Conservation (phyloP, 2,329 filamentous ascomycete genomes). For the Orbilia quercus region DNA sequence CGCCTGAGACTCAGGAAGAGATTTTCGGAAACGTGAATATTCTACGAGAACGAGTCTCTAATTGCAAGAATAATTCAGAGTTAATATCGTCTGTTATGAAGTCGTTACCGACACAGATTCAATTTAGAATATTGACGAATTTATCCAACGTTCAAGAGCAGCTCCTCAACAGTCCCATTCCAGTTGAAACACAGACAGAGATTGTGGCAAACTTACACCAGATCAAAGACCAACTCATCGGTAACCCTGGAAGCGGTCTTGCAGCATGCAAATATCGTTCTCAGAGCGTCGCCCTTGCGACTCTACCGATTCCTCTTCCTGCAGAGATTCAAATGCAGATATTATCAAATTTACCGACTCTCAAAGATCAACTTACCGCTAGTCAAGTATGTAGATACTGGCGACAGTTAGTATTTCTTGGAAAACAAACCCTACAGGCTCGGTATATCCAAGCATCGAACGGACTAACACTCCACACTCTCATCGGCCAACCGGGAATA, state of each 20-base stretch:
- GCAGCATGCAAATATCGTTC: not conserved
- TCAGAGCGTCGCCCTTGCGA: not conserved
- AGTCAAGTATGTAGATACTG: slow-evolving; percentile 20
- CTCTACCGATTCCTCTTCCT: not conserved
- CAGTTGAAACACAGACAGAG: not conserved
- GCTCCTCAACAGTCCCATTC: not conserved
- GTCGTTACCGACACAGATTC: slow-evolving; percentile 1
- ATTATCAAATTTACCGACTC: slow-evolving; percentile 4
- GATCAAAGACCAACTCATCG: slow-evolving; percentile 5
- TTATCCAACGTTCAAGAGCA: slow-evolving; percentile 14
- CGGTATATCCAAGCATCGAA: slow-evolving; percentile 11
- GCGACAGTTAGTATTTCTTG: slow-evolving; percentile 13
- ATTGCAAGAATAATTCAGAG: slow-evolving; percentile 6
- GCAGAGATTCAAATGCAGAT: slow-evolving; percentile 17
- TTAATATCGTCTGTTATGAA: not conserved
- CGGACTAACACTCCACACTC: not conserved
- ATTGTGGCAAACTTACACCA: slow-evolving; percentile 1
- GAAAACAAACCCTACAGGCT: slow-evolving; percentile 12
- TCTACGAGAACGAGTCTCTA: not conserved
- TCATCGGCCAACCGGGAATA: not conserved
- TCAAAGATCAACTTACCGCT: slow-evolving; percentile 13
- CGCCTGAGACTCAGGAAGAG: slow-evolving; percentile 9
- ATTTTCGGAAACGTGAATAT: slow-evolving; percentile 1
- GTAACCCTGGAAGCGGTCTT: slow-evolving; percentile 1
- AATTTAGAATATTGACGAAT: slow-evolving; percentile 12